These are phyloP conservation scores for Camellia oleifera DNA, from an alignment of 179 eudicot genomes.

Conservation along the genomic window DNA sequence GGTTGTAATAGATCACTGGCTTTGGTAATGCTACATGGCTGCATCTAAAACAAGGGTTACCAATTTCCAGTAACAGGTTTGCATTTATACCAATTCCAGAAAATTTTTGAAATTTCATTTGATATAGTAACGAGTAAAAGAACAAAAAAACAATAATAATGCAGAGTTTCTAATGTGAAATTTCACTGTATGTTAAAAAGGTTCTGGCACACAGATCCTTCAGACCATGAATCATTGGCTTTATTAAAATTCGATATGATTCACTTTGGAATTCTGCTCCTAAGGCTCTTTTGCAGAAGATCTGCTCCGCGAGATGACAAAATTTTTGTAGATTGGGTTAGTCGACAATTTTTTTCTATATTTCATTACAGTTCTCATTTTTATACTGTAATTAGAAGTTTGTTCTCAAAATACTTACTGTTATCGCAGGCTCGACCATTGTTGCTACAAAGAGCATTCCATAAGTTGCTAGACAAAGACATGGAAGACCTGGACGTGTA, in stretches of 20 bases:
- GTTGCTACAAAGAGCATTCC: slow-evolving; percentile 16
- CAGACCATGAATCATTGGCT: slow-evolving; percentile 4
- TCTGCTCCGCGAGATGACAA: slow-evolving; percentile 14
- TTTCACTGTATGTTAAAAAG: not conserved
- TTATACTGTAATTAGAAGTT: too few relatives aligned
- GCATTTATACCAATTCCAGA: not conserved
- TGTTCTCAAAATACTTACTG: not conserved
- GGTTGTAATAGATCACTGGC: slow-evolving; percentile 10
- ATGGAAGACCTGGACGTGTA: slow-evolving; percentile 8
- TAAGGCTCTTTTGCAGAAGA: slow-evolving; percentile 20
- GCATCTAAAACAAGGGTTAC: slow-evolving; percentile 6
- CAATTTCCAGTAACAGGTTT: slow-evolving; percentile 11
- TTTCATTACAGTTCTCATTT: not conserved
- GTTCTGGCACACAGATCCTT: slow-evolving; percentile 6
- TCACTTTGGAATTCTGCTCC: slow-evolving; percentile 19
- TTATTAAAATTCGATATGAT: slow-evolving; percentile 17
- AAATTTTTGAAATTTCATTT: not conserved
- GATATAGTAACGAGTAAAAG: too few relatives aligned
- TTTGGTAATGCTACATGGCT: slow-evolving; percentile 23
- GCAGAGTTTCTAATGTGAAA: not conserved
- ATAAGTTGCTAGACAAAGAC: slow-evolving; percentile 16
- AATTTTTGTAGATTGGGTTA: slow-evolving; percentile 15
- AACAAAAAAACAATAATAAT: too few relatives aligned
- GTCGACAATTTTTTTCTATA: not conserved
- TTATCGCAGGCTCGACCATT: slow-evolving; percentile 19